These are phyloP conservation scores for Pyrrhoderma noxium DNA, from an alignment of 1,284 basidiomycete species.

Conservation along the genomic window DNA sequence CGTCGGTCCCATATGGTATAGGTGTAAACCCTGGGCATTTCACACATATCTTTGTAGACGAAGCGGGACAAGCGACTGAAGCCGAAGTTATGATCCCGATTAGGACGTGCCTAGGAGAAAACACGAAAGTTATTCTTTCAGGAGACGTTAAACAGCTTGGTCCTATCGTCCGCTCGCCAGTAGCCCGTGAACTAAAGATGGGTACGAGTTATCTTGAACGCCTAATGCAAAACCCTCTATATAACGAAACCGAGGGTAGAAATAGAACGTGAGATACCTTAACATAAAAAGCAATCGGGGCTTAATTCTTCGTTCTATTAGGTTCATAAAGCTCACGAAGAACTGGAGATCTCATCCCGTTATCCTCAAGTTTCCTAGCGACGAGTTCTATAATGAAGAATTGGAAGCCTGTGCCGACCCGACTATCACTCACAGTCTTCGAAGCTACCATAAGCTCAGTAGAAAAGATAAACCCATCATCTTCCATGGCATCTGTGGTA, in stretches of 20 bases:
- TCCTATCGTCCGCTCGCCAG: constrained; percentile 47
- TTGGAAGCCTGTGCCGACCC: constrained; percentile 38
- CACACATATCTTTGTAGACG: constrained; percentile 35
- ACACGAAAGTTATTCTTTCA: constrained; percentile 49
- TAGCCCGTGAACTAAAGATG: constrained; percentile 45
- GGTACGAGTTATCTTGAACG: constrained; percentile 50
- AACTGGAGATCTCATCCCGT: constrained; percentile 52
- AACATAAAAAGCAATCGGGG: not conserved
- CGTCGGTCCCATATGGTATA: constrained; percentile 46
- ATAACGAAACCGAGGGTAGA: constrained; percentile 33
- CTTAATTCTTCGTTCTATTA: constrained; percentile 20
- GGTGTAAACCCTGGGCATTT: constrained; percentile 35
- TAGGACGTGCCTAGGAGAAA: constrained; percentile 42
- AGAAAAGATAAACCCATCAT: constrained; percentile 36
- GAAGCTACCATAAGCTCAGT: constrained; percentile 29
- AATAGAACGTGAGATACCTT: constrained; percentile 35
- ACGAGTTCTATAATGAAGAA: constrained; percentile 45
- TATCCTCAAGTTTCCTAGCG: constrained; percentile 53
- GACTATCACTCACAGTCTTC: constrained; percentile 29
- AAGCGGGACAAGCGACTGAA: constrained; percentile 44
- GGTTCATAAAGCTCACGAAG: constrained; percentile 43
- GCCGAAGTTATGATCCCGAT: constrained; percentile 52
- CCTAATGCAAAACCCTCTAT: constrained; percentile 42
- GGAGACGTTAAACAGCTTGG: constrained; percentile 61
- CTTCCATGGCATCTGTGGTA: constrained; percentile 39